Evolutionary conservation across 176 grass and related monocot species (phyloP), one percentile per base, ranked within the genome.

Genomic region (Musa beccarii): DNA sequence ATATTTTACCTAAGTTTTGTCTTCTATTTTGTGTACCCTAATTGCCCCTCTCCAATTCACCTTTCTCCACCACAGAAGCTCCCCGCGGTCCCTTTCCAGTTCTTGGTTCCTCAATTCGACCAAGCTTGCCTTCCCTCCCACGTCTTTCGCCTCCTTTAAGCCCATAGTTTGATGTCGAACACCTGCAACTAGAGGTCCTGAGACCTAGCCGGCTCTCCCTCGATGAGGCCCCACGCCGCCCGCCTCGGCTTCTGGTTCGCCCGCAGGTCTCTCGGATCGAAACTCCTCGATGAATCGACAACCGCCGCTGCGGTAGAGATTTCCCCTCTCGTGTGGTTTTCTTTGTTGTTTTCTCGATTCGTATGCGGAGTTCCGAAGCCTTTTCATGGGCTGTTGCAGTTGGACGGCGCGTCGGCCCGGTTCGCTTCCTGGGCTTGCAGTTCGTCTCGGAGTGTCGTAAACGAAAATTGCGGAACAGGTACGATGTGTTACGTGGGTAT

Each of bases 201-300:
- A 70, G 17, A 11, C 50, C 43, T 11, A 51, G 43, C 12, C 8
- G 3, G 2, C 21, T 76, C 53, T 62, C 9, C 28, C 23, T 19
- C 29, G 53, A 59, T 50, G 73, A 76, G 52, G 24, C 53, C 23
- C 72, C 22, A 2, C 53, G 13, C 21, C 53, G 11, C 12, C 22
- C 53, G 72, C 53, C 24, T 62, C 55, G 73, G 26, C 56, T 8
- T 49, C 73, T 61, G 28, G 53, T 50, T 59, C 73, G 16, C 54
- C 73, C 73, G 73, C 53, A 59, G 54, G 17, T 63, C 73, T 17
- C 73, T 76, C 28, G 9, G 28, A 20, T 50, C 73, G 55, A 61
- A 61, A 23, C 28, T 62, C 54, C 25, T 76, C 3, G 28, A 49
- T 14, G 55, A 76, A 62, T 49, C 55, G 10, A 16, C 73, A n/a